Percentiles rank a stretch among this genome's conserved stretches.
Conservation (phyloP, 306 rosid species). For the Ormosia emarginata region DNA sequence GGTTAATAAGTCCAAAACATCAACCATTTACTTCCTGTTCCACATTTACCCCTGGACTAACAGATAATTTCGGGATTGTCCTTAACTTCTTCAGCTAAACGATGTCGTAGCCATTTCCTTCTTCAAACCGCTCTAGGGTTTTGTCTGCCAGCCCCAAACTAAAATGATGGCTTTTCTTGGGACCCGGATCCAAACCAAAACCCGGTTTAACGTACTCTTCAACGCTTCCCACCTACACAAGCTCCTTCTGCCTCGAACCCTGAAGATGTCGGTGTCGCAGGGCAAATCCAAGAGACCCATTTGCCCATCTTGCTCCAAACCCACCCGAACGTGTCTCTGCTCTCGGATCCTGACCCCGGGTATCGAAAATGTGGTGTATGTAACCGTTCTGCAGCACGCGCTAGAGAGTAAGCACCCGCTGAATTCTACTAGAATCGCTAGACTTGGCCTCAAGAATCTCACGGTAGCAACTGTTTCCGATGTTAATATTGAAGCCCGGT, state of each 20-base stretch:
- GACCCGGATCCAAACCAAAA: conserved; percentile 11
- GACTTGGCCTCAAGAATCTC: conserved; percentile 66
- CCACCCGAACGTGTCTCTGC: conserved; percentile 72
- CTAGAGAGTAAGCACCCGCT: conserved; percentile 77
- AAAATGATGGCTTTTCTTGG: conserved; percentile 14
- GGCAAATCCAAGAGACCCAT: conserved; percentile 54
- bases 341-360: conserved; percentile 45
- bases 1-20: background rate
- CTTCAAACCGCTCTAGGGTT: background rate
- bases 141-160: background rate
- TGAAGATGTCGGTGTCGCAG: conserved; percentile 35
- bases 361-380: conserved; percentile 57
- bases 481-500: conserved; percentile 52
- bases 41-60: background rate
- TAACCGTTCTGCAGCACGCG: conserved; percentile 75
- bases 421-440: conserved; percentile 79
- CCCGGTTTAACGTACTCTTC: background rate
- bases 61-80: background rate
- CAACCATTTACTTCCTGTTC: background rate
- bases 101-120: background rate
- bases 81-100: background rate
- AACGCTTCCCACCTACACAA: background rate
- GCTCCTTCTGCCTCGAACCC: conserved; percentile 17
- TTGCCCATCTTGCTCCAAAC: conserved; percentile 79
- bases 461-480: conserved; percentile 62